These are phyloP conservation scores for Irpex rosettiformis DNA, from an alignment of 1,284 basidiomycete species.

Conservation along the genomic window DNA sequence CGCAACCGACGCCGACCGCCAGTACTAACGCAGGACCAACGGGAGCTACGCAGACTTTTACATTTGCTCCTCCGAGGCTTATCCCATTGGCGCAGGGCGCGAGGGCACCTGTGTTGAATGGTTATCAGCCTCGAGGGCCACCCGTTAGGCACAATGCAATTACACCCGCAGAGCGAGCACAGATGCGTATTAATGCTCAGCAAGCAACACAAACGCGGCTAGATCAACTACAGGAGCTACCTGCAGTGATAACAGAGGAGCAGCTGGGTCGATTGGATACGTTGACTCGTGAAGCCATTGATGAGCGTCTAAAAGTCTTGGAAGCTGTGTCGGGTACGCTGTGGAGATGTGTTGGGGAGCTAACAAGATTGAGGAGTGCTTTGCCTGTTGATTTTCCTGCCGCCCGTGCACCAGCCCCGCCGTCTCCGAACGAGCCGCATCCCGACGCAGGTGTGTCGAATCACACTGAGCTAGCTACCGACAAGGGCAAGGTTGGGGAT, in stretches of 20 bases:
- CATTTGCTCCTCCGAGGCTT: constrained; percentile 39
- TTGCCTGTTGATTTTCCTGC: constrained; percentile 52
- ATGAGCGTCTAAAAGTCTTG: constrained; percentile 75
- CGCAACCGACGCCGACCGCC: constrained; percentile 2
- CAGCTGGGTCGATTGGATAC: constrained; percentile 59
- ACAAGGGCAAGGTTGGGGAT: not conserved
- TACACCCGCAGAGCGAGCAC: not conserved
- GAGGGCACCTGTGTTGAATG: not conserved
- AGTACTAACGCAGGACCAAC: constrained; percentile 3
- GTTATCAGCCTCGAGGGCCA: not conserved
- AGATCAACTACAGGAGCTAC: constrained; percentile 27
- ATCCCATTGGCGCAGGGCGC: constrained; percentile 38
- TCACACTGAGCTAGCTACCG: no score
- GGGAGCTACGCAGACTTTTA: constrained; percentile 9
- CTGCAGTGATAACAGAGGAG: constrained; percentile 50
- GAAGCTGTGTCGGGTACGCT: constrained; percentile 71
- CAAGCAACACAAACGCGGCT: not conserved
- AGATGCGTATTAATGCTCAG: not conserved
- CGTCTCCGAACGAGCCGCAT: no score
- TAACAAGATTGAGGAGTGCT: constrained; percentile 69
- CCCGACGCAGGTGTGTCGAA: no score
- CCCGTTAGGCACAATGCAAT: not conserved
- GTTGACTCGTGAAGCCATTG: constrained; percentile 74
- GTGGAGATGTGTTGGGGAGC: constrained; percentile 70
- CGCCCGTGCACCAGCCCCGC: no score